These are phyloP conservation scores for Porcisia hertigi DNA, from an alignment of 208 protist species.

Conservation along the genomic window DNA sequence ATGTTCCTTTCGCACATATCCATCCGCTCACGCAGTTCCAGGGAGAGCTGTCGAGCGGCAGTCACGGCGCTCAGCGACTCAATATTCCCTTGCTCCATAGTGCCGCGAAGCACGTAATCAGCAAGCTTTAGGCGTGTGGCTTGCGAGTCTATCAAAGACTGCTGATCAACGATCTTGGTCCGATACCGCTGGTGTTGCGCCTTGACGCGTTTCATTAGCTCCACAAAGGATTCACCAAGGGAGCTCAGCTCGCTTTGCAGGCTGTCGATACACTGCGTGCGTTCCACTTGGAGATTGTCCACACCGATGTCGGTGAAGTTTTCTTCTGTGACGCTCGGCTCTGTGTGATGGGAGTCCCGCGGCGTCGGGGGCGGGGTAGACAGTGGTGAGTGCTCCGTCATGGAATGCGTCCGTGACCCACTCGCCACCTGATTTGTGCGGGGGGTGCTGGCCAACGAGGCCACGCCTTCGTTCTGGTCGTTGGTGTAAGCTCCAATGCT, in stretches of 20 bases:
- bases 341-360: background rate
- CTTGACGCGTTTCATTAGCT: slow-evolving; percentile 46
- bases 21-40: slow-evolving; percentile 64
- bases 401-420: background rate
- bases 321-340: background rate
- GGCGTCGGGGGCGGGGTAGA: background rate
- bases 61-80: slow-evolving; percentile 44
- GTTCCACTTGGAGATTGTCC: slow-evolving; percentile 3
- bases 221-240: slow-evolving; percentile 31
- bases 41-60: slow-evolving; percentile 41
- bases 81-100: slow-evolving; percentile 33
- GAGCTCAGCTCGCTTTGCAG: slow-evolving; percentile 23
- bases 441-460: background rate
- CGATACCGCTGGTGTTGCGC: slow-evolving; percentile 32
- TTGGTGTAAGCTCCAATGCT: slow-evolving; percentile 15
- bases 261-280: slow-evolving; percentile 8
- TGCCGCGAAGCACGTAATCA: slow-evolving; percentile 57
- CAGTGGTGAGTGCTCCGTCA: background rate
- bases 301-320: background rate
- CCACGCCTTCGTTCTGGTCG: background rate
- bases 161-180: slow-evolving; percentile 43
- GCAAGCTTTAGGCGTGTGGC: slow-evolving; percentile 65
- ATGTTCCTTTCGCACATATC: slow-evolving; percentile 50
- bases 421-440: background rate
- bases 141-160: slow-evolving; percentile 48